phyloP scores from a whole-genome alignment of 352 stramenopile genomes.

The Globisporangium iwayamae region DNA sequence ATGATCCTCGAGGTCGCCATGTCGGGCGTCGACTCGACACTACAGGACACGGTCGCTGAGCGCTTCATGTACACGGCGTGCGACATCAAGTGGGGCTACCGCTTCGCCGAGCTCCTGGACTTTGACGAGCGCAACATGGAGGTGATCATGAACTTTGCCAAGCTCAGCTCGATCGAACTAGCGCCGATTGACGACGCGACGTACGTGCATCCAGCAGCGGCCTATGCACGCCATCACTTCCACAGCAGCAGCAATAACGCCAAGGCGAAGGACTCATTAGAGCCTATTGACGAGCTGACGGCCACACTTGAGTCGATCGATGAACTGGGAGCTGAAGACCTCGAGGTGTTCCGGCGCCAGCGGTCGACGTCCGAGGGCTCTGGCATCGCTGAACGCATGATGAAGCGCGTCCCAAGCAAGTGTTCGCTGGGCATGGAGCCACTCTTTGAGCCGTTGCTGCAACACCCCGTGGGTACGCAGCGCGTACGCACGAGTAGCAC shows the following conservation, averaged over 20 bases:
- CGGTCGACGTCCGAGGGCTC: constrained; percentile 21
- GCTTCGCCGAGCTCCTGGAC: constrained; percentile 68
- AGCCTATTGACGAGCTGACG: not conserved
- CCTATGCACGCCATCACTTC: not conserved
- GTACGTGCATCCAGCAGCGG: constrained; percentile 33
- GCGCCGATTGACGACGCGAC: constrained; percentile 44
- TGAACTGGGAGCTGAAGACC: constrained; percentile 10
- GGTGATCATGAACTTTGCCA: constrained; percentile 79
- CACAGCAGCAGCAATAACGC: not conserved
- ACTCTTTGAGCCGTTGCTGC: constrained; percentile 71
- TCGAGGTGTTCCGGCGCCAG: constrained; percentile 14
- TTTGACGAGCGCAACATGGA: constrained; percentile 64
- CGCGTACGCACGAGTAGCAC: not conserved
- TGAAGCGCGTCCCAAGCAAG: constrained; percentile 24
- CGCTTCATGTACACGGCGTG: constrained; percentile 71
- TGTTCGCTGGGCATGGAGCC: constrained; percentile 67
- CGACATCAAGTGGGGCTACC: constrained; percentile 65
- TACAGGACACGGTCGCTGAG: constrained; percentile 79
- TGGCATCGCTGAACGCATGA: constrained; percentile 2
- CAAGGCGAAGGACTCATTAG: not conserved
- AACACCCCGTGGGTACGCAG: constrained; percentile 63
- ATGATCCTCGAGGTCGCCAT: constrained; percentile 78
- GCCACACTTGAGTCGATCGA: constrained; percentile 8
- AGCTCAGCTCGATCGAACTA: constrained; percentile 57
- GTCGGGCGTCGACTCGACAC: constrained; percentile 78